Conservation (phyloP, 768 basidiomycete species). For the Pholiota molesta region DNA sequence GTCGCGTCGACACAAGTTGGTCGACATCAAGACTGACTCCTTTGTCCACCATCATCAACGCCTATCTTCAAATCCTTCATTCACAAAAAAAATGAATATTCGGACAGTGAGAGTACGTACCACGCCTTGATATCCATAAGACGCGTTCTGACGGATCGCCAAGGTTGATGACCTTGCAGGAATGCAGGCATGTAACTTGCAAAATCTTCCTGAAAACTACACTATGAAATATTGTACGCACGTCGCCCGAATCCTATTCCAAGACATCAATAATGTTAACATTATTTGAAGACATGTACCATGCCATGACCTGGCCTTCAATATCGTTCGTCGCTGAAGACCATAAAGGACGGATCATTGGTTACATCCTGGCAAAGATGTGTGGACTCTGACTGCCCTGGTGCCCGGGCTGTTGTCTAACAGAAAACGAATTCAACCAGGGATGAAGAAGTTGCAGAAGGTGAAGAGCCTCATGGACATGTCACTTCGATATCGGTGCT, state of each 20-base stretch:
- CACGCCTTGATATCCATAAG: constrained; percentile 5
- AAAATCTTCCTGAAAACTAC: constrained; percentile 95
- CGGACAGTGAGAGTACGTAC: constrained; percentile 42
- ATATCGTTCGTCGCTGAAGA: constrained; percentile 95
- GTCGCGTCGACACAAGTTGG: not conserved
- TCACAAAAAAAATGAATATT: constrained; percentile 40
- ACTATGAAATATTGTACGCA: constrained; percentile 75
- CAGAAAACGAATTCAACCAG: constrained; percentile 34
- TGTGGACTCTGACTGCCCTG: constrained; percentile 36
- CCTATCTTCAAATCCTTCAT: too few relatives aligned
- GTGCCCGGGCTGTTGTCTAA: not conserved
- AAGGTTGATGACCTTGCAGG: constrained; percentile 88
- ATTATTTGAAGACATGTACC: constrained; percentile 71
- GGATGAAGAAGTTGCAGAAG: constrained; percentile 66
- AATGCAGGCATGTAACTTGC: constrained; percentile 96
- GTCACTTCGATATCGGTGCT: constrained; percentile 97
- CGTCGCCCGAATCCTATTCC: constrained; percentile 1
- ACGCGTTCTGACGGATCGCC: not conserved
- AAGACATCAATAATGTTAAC: not conserved
- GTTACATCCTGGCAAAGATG: constrained; percentile 97
- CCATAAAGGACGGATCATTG: constrained; percentile 87
- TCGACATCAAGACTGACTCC: not conserved
- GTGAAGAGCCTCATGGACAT: constrained; percentile 82
- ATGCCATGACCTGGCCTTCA: constrained; percentile 93
- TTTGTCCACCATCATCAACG: not conserved